Percentiles rank a stretch among this genome's conserved stretches.
These are phyloP conservation scores for Rhizopogon vulgaris DNA, from an alignment of 768 basidiomycete species.

Conservation along the genomic window DNA sequence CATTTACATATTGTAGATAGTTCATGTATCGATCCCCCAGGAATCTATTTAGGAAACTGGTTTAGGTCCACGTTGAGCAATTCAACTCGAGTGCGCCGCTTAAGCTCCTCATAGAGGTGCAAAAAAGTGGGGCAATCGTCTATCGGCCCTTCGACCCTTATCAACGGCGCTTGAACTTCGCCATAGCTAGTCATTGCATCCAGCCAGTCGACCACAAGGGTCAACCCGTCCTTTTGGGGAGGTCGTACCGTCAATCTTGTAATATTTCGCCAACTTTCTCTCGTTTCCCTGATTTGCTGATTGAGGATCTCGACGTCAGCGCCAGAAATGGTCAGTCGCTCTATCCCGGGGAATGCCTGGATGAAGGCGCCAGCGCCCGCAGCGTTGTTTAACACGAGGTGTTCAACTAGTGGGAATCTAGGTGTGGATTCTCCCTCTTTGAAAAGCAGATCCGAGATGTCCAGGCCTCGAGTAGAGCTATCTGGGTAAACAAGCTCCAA, in stretches of 20 bases:
- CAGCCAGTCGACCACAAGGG: not conserved
- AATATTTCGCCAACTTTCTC: not conserved
- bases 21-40: not conserved
- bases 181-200: not conserved
- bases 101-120: not conserved
- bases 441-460: constrained; percentile 18
- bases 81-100: not conserved
- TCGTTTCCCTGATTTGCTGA: not conserved
- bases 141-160: not conserved
- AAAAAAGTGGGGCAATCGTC: not conserved
- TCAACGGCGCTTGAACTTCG: not conserved
- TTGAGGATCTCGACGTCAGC: constrained; percentile 21
- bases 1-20: not conserved
- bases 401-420: constrained; percentile 22
- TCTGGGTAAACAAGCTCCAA: constrained; percentile 28
- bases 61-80: not conserved
- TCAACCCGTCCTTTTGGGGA: too few species aligned
- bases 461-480: constrained; percentile 22
- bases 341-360: constrained; percentile 19
- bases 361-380: constrained; percentile 21
- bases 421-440: constrained; percentile 6
- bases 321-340: constrained; percentile 18
- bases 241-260: not conserved
- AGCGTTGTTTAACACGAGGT: constrained; percentile 19
- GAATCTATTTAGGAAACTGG: not conserved